A percentile compares a stretch with the other conserved stretches of the same genome.
Evolutionary conservation across 192 early-diverging fungal species (phyloP).

Genomic region (Coemansia sp.): DNA sequence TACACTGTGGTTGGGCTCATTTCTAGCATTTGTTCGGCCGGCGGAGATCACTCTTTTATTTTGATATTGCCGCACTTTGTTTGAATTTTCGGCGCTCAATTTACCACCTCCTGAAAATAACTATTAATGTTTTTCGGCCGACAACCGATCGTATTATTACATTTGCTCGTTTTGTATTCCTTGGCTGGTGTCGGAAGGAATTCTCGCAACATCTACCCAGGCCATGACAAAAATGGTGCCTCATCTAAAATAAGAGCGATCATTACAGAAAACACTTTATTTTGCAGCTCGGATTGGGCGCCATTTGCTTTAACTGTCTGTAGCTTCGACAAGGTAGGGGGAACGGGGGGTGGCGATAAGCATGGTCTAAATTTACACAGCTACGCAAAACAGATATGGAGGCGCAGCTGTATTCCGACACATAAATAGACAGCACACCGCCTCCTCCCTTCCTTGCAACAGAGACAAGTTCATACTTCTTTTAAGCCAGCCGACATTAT

Average conservation of each 20-base stretch:
- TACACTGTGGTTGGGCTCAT: neutral
- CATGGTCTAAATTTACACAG: no score
- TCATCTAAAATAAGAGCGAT: neutral
- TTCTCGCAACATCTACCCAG: neutral
- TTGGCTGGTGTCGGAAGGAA: neutral
- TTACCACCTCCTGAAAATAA: neutral
- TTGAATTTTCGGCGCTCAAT: neutral
- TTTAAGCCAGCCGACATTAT: neutral
- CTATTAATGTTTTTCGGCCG: conserved; percentile 2
- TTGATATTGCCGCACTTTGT: conserved; percentile 5
- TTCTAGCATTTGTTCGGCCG: neutral
- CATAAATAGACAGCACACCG: neutral
- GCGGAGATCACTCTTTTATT: conserved; percentile 4
- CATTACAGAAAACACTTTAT: no score
- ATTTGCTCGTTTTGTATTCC: neutral
- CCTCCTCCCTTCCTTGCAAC: neutral
- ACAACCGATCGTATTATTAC: neutral
- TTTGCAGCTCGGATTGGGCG: no score
- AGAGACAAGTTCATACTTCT: no score
- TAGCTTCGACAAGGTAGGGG: no score
- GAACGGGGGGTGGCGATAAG: no score
- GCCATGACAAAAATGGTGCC: neutral
- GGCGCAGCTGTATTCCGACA: no score
- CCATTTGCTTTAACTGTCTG: no score
- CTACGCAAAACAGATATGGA: no score